Evolutionary conservation across 2,329 filamentous ascomycete genomes (phyloP).

Genomic region (Scedosporium dehoogii): DNA sequence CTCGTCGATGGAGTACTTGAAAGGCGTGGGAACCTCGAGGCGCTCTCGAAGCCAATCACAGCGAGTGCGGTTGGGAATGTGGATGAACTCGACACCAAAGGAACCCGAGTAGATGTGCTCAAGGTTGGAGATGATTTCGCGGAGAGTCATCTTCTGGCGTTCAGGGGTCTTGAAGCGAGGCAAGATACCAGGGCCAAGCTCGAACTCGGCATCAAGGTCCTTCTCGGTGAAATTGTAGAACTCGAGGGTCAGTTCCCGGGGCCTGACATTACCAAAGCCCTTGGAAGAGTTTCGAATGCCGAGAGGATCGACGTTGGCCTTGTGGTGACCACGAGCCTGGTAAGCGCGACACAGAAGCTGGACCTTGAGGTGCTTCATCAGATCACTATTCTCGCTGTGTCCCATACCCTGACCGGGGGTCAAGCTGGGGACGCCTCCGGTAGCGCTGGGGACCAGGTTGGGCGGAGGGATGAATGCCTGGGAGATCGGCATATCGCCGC

Average conservation of each 20-base stretch:
- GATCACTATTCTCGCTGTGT: conserved; percentile 62
- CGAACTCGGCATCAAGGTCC: conserved; percentile 87
- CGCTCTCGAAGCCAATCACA: conserved; percentile 98
- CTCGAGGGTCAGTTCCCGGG: conserved; percentile 85
- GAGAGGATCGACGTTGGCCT: conserved; percentile 92
- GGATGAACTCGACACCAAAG: conserved; percentile 98
- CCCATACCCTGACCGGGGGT: conserved; percentile 56
- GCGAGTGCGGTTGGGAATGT: conserved; percentile 93
- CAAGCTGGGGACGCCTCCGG: conserved; percentile 65
- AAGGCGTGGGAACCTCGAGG: conserved; percentile 85
- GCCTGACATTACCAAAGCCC: conserved; percentile 76
- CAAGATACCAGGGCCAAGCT: conserved; percentile 85
- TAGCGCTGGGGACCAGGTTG: conserved; percentile 74
- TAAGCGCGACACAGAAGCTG: conserved; percentile 95
- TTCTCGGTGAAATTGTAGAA: conserved; percentile 94
- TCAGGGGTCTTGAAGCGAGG: conserved; percentile 84
- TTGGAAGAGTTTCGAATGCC: conserved; percentile 72
- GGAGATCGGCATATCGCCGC: conserved; percentile 92
- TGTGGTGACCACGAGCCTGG: conserved; percentile 96
- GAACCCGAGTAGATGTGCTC: conserved; percentile 95
- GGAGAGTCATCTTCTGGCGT: conserved; percentile 90
- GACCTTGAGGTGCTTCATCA: conserved; percentile 90
- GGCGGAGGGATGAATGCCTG: conserved; percentile 95
- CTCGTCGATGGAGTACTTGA: conserved; percentile 96
- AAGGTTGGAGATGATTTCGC: conserved; percentile 87